Evolutionary conservation across 169 alveolate species (phyloP).

Genomic region (Pseudocohnilembus persalinus): DNA sequence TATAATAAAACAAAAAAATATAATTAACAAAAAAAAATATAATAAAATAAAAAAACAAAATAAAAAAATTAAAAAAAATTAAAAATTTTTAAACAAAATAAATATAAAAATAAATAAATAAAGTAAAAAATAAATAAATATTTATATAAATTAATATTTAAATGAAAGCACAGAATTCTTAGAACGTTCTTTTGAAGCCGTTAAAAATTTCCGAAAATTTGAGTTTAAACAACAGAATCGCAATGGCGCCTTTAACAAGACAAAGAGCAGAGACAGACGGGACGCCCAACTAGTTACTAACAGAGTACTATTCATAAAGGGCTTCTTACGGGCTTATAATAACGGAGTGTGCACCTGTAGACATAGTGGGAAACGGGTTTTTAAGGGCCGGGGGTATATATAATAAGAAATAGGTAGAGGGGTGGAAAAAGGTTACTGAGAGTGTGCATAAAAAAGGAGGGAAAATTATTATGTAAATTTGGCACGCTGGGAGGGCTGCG

Average conservation of each 20-base stretch:
- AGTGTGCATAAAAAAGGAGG: conserved; percentile 46
- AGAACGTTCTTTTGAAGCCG: no score
- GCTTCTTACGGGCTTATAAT: conserved; percentile 47
- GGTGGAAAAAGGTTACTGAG: conserved; percentile 41
- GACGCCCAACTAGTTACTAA: conserved; percentile 36
- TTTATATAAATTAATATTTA: no score
- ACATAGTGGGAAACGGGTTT: conserved; percentile 29
- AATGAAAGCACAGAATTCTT: no score
- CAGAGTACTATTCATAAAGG: conserved; percentile 37
- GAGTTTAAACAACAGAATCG: conserved; percentile 27
- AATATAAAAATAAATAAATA: no score
- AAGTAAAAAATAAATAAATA: no score
- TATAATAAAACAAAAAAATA: no score
- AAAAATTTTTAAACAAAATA: no score
- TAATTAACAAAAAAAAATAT: no score
- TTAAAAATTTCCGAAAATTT: no score
- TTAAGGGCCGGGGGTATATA: conserved; percentile 6
- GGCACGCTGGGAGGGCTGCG: conserved; percentile 54
- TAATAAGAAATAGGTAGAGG: conserved; percentile 29
- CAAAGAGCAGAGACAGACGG: conserved; percentile 32
- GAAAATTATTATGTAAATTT: conserved; percentile 26
- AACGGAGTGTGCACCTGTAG: conserved; percentile 48
- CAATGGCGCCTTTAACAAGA: conserved; percentile 28
- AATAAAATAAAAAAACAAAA: no score
- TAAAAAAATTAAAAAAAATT: no score